These are phyloP conservation scores for Panaeolus papilionaceus DNA, from an alignment of 768 basidiomycete species.

Conservation along the genomic window DNA sequence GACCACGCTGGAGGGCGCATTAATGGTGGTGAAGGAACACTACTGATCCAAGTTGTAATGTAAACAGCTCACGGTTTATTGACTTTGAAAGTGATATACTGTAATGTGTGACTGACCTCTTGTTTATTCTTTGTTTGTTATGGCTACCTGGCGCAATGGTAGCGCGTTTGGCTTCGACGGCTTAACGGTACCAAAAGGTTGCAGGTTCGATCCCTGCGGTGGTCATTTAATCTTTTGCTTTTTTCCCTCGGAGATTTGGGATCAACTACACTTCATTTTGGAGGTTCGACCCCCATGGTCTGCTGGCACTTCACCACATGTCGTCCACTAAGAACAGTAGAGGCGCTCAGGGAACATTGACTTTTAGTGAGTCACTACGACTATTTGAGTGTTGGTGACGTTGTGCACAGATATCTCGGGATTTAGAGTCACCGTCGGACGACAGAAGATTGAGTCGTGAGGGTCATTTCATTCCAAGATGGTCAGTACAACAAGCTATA, in stretches of 20 bases:
- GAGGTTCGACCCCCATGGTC: not conserved
- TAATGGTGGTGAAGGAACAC: constrained; percentile 27
- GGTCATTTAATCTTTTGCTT: constrained; percentile 54
- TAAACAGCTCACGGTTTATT: not conserved
- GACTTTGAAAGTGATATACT: no score
- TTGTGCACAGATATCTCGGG: no score
- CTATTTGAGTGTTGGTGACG: no score
- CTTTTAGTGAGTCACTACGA: no score
- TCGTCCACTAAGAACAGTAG: not conserved
- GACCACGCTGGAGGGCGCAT: constrained; percentile 52
- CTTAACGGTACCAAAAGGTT: constrained; percentile 85
- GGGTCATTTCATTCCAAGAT: no score
- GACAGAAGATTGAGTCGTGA: no score
- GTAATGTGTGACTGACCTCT: not conserved
- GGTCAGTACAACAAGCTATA: no score
- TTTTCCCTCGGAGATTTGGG: not conserved
- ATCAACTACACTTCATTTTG: not conserved
- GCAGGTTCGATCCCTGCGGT: constrained; percentile 97
- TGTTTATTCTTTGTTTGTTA: constrained; percentile 18
- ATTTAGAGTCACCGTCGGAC: no score
- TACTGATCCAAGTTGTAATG: constrained; percentile 17
- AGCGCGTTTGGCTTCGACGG: constrained; percentile 94
- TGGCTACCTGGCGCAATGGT: constrained; percentile 92
- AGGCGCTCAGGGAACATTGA: no score
- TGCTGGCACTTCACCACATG: not conserved